These are phyloP conservation scores for Penicillium dipodomyicola DNA, from an alignment of 495 filamentous ascomycete species.

Conservation along the genomic window DNA sequence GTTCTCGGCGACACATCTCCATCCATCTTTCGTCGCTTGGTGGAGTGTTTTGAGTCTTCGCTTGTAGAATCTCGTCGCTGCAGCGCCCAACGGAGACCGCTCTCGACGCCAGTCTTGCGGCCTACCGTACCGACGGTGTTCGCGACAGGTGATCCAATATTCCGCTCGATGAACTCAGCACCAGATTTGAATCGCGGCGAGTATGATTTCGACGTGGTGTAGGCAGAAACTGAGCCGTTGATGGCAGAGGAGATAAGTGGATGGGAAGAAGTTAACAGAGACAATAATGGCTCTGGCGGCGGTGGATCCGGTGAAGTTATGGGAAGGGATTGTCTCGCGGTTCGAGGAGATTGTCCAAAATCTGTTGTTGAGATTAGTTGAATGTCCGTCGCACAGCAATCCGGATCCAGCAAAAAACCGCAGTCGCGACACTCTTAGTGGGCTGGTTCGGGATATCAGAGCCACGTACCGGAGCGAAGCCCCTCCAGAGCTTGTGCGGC, in stretches of 20 bases:
- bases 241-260: constrained; percentile 78
- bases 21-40: constrained; percentile 64
- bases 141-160: constrained; percentile 73
- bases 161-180: constrained; percentile 82
- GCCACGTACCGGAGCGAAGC: constrained; percentile 69
- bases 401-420: not conserved
- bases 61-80: constrained; percentile 40
- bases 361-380: constrained; percentile 26
- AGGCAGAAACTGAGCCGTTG: constrained; percentile 75
- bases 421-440: not conserved
- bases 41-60: constrained; percentile 43
- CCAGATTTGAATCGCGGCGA: constrained; percentile 79
- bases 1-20: constrained; percentile 31
- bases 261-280: constrained; percentile 75
- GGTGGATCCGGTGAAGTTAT: constrained; percentile 26
- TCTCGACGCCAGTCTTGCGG: constrained; percentile 78
- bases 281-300: constrained; percentile 68
- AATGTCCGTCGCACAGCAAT: constrained; percentile 5
- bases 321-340: constrained; percentile 28
- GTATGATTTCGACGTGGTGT: constrained; percentile 79
- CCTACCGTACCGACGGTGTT: constrained; percentile 79
- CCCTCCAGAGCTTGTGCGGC: constrained; percentile 86
- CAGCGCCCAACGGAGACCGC: constrained; percentile 75
- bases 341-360: constrained; percentile 35
- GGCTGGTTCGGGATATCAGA: constrained; percentile 15